A percentile compares a stretch with the other conserved stretches of the same genome.
phyloP scores from a whole-genome alignment of 345 rosid genomes.

The Adansonia digitata region DNA sequence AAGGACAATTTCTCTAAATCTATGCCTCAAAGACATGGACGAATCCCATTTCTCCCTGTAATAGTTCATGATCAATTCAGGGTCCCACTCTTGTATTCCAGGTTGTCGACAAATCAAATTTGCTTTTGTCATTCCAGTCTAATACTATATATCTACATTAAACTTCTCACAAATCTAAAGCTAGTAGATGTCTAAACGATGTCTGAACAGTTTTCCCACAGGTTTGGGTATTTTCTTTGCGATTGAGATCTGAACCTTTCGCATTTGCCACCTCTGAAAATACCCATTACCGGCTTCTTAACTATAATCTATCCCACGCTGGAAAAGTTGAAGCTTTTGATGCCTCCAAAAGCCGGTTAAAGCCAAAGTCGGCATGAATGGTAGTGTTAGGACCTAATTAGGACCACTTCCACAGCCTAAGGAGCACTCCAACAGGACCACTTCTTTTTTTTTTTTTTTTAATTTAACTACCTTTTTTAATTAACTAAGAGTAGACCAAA shows the following conservation, averaged over 20 bases:
- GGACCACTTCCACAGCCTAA: slow-evolving; percentile 35
- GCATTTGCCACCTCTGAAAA: neutral
- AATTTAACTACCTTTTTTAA: neutral
- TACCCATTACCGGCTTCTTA: neutral
- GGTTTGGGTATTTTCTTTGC: neutral
- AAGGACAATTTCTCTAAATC: neutral
- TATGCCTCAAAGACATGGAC: slow-evolving; percentile 4
- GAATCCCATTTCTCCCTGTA: neutral
- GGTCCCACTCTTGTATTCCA: slow-evolving; percentile 1
- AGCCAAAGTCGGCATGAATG: neutral
- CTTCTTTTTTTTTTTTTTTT: neutral
- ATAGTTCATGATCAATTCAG: neutral
- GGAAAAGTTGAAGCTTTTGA: neutral
- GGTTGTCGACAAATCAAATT: neutral
- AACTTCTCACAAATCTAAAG: neutral
- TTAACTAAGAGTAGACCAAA: neutral
- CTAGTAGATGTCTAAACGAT: no score
- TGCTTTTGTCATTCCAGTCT: neutral
- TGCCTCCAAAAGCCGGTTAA: neutral
- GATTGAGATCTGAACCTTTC: neutral
- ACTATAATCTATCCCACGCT: no score
- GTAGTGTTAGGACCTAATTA: neutral
- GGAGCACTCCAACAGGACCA: slow-evolving; percentile 24
- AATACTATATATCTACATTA: neutral
- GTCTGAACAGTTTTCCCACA: no score